Evolutionary conservation across 202 grass and related monocot genomes (phyloP).

Genomic region (Hordeum pubiflorum): DNA sequence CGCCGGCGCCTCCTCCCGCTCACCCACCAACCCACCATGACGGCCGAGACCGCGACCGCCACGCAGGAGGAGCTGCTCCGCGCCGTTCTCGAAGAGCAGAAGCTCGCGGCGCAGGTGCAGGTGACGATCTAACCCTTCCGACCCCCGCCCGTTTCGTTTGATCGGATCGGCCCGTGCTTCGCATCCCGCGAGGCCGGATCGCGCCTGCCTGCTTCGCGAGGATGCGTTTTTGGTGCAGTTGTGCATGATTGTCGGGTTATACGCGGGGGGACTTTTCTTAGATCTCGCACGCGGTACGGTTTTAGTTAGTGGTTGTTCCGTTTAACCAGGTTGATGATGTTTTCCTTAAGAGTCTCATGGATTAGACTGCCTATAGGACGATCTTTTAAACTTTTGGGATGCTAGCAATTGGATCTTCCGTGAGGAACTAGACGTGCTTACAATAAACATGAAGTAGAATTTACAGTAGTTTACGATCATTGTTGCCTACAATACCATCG

Average conservation of each 20-base stretch:
- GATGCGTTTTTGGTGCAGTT: background rate
- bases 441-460: background rate
- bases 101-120: constrained; percentile 6
- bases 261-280: background rate
- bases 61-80: background rate
- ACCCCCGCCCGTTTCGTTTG: background rate
- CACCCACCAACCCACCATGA: background rate
- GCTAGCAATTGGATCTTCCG: background rate
- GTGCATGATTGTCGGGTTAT: background rate
- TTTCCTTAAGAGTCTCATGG: background rate
- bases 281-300: background rate
- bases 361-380: background rate
- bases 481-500: background rate
- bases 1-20: background rate
- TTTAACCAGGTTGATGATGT: background rate
- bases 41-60: background rate
- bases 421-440: background rate
- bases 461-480: too few species aligned
- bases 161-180: background rate
- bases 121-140: background rate
- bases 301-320: background rate
- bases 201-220: background rate
- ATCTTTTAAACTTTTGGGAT: background rate
- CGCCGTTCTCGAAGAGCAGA: constrained; percentile 1
- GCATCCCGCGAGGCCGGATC: background rate